Evolutionary conservation across 2,329 filamentous ascomycete genomes (phyloP).

Genomic region (Cytospora piceicola): DNA sequence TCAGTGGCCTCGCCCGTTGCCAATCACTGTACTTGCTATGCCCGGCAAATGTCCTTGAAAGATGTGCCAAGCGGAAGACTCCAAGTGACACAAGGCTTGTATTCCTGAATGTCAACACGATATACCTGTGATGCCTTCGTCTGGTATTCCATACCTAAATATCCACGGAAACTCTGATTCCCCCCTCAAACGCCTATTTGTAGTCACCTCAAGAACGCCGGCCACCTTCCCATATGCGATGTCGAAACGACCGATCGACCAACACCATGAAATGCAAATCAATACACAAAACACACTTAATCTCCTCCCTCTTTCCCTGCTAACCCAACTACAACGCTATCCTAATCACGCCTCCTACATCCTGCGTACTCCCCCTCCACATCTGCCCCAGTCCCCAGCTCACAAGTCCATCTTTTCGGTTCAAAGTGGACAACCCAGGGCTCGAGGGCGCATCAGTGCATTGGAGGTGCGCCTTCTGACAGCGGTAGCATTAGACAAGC

Average conservation of each 20-base stretch:
- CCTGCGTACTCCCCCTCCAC: neutral
- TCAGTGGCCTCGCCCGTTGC: too few species aligned
- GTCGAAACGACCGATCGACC: slow-evolving; percentile 16
- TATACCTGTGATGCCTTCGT: neutral
- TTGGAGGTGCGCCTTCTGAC: neutral
- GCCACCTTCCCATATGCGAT: slow-evolving; percentile 20
- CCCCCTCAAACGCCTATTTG: neutral
- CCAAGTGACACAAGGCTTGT: neutral
- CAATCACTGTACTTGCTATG: too few species aligned
- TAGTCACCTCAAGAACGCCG: slow-evolving; percentile 15
- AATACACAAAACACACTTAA: slow-evolving; percentile 8
- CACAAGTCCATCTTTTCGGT: neutral
- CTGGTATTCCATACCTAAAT: neutral
- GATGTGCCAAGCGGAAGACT: neutral
- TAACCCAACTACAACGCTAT: neutral
- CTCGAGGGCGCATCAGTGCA: neutral
- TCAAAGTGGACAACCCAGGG: neutral
- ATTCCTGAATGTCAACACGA: neutral
- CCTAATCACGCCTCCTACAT: neutral
- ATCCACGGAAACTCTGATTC: neutral
- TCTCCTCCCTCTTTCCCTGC: neutral
- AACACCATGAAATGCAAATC: slow-evolving; percentile 21
- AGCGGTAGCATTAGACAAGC: neutral
- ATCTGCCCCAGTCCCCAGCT: neutral
- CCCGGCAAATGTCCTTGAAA: too few species aligned